Conservation (phyloP, 2,329 filamentous ascomycete genomes). For the Teratosphaeria zuluensis region DNA sequence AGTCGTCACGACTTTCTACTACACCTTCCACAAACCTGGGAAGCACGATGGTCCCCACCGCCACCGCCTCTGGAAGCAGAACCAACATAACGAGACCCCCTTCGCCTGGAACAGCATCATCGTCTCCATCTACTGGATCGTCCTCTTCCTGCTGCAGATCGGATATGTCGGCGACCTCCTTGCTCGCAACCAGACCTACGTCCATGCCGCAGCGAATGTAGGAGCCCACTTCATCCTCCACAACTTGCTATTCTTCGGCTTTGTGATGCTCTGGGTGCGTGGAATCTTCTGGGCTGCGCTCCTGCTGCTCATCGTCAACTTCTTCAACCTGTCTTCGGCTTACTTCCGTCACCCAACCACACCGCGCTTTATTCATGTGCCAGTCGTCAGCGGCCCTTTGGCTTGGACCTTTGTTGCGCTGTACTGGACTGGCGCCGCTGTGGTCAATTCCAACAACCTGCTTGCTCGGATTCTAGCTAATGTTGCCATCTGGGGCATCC, state of each 20-base stretch:
- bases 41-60: neutral
- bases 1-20: neutral
- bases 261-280: neutral
- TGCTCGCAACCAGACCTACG: neutral
- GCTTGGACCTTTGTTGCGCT: neutral
- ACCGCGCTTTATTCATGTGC: neutral
- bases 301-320: neutral
- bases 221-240: neutral
- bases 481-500: neutral
- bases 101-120: neutral
- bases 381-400: neutral
- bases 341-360: neutral
- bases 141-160: neutral
- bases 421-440: neutral
- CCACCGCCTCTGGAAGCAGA: neutral
- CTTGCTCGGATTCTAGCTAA: neutral
- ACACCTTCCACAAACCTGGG: neutral
- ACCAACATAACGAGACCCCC: neutral
- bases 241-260: neutral
- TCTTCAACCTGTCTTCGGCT: neutral
- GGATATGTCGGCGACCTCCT: neutral
- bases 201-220: neutral
- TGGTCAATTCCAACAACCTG: neutral
- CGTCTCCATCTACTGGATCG: neutral
- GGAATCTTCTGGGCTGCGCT: neutral